Percentiles rank a stretch among this genome's conserved stretches.
Evolutionary conservation across 2,329 filamentous ascomycete species (phyloP).

Genomic region (Chrysoporthe austroafricana): DNA sequence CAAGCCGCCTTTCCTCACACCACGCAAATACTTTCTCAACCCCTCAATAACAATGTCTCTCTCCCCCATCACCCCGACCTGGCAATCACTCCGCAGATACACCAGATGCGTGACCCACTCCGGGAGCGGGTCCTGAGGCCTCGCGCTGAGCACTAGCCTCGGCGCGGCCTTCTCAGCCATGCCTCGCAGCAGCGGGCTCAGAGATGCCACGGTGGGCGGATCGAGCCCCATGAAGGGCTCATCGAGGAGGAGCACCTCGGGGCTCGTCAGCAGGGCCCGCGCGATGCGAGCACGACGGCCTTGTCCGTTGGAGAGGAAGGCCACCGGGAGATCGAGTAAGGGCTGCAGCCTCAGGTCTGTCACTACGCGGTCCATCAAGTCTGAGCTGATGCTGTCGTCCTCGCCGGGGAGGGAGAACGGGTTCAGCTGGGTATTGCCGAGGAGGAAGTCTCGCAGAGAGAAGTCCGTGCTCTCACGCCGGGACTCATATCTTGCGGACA

Average conservation of each 20-base stretch:
- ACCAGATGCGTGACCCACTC: constrained; percentile 89
- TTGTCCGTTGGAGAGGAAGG: constrained; percentile 93
- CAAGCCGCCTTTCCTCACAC: constrained; percentile 48
- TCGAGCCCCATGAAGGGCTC: constrained; percentile 97
- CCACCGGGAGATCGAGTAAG: constrained; percentile 79
- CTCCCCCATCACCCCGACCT: constrained; percentile 66
- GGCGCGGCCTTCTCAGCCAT: constrained; percentile 71
- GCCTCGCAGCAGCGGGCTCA: constrained; percentile 72
- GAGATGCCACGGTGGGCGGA: constrained; percentile 72
- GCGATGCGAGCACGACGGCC: constrained; percentile 86
- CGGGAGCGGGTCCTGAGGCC: constrained; percentile 85
- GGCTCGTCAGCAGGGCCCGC: constrained; percentile 76
- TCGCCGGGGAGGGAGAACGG: constrained; percentile 59
- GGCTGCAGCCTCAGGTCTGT: constrained; percentile 68
- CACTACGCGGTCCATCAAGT: constrained; percentile 65
- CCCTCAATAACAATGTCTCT: constrained; percentile 65
- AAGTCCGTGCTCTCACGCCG: constrained; percentile 86
- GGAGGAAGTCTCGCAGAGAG: constrained; percentile 78
- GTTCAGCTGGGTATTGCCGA: constrained; percentile 83
- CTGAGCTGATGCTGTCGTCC: constrained; percentile 52
- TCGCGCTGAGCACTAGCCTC: constrained; percentile 74
- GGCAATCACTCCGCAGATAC: constrained; percentile 69
- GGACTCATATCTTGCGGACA: constrained; percentile 90
- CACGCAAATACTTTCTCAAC: constrained; percentile 52
- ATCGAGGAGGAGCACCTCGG: constrained; percentile 83